Evolutionary conservation across 768 basidiomycete species (phyloP).

Genomic region (Fistulinella prunicolor): DNA sequence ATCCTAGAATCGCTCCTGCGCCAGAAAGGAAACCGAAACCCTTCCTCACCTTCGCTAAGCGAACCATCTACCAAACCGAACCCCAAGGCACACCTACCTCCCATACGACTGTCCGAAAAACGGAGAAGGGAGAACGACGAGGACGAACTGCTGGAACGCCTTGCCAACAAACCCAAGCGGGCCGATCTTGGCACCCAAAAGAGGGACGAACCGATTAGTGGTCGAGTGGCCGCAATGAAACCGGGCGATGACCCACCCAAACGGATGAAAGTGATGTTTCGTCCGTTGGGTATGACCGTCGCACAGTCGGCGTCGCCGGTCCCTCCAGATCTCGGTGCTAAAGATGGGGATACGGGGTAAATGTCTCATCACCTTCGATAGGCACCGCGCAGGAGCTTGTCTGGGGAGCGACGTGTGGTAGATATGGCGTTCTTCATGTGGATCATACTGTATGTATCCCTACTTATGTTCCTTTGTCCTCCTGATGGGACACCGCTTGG

Average conservation of each 20-base stretch:
- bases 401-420: not conserved
- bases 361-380: not conserved
- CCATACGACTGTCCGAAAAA: constrained; percentile 63
- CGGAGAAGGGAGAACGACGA: constrained; percentile 69
- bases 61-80: constrained; percentile 27
- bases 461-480: constrained; percentile 10
- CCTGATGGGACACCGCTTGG: not conserved
- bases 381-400: not conserved
- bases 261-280: constrained; percentile 75
- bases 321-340: constrained; percentile 62
- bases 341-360: constrained; percentile 76
- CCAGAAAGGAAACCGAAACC: constrained; percentile 31
- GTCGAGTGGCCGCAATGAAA: constrained; percentile 27
- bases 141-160: constrained; percentile 59
- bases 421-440: constrained; percentile 3
- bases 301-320: constrained; percentile 38
- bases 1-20: constrained; percentile 54
- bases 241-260: constrained; percentile 47
- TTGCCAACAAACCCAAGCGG: constrained; percentile 58
- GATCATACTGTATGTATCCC: constrained; percentile 8
- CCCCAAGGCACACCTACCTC: constrained; percentile 34
- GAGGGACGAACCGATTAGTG: constrained; percentile 27
- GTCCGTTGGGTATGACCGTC: constrained; percentile 30
- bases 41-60: constrained; percentile 38
- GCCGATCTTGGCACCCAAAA: constrained; percentile 49